Evolutionary conservation across 139 green algal species (phyloP).

Genomic region (Chlorella sp.): DNA sequence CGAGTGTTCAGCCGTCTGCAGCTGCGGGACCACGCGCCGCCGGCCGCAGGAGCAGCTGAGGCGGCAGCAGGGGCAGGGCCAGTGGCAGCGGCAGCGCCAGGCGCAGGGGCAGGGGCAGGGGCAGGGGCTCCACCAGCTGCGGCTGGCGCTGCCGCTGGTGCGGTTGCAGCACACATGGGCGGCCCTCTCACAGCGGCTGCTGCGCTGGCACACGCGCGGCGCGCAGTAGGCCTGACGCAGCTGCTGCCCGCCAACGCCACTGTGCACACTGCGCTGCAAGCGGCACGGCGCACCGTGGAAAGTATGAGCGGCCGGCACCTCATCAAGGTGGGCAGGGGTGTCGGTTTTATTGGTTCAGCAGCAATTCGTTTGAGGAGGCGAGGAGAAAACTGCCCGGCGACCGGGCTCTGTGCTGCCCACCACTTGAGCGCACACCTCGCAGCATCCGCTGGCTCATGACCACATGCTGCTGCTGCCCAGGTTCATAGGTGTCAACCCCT

Average conservation of each 20-base stretch:
- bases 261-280: slow-evolving; percentile 31
- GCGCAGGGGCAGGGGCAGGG: neutral
- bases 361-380: too few species aligned
- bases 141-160: neutral
- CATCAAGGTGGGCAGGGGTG: neutral
- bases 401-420: neutral
- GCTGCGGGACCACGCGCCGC: neutral
- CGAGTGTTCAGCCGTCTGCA: slow-evolving; percentile 22
- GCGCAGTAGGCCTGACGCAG: neutral
- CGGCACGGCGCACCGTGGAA: neutral
- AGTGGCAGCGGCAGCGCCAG: neutral
- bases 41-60: neutral
- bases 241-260: slow-evolving; percentile 19
- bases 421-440: too few species aligned
- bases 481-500: too few species aligned
- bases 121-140: too few species aligned
- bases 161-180: neutral
- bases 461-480: neutral
- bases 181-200: neutral
- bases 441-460: too few species aligned
- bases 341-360: neutral
- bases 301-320: neutral
- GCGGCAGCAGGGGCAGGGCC: neutral
- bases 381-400: neutral
- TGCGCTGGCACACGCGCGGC: neutral